Conservation (phyloP, 345 rosid species). For the Eutrema japonicum region DNA sequence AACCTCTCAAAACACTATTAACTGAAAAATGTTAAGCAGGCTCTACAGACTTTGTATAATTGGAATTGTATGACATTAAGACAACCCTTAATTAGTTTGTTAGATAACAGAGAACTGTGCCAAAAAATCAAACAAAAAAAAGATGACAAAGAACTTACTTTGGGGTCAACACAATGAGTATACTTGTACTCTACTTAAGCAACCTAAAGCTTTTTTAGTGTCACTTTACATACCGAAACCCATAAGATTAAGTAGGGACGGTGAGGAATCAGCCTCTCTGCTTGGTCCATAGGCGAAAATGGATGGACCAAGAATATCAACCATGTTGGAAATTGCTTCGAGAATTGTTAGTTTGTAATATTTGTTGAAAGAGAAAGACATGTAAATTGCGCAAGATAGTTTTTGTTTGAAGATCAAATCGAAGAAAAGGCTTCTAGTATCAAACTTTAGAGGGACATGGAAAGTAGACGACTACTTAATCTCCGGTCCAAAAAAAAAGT, state of each 20-base stretch:
- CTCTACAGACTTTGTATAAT: background rate
- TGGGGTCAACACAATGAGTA: background rate
- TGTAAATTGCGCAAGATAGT: background rate
- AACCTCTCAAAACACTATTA: constrained; percentile 1
- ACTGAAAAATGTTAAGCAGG: background rate
- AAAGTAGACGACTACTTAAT: background rate
- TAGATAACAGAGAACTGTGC: background rate
- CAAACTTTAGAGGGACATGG: background rate
- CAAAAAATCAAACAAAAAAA: background rate
- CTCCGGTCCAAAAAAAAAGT: background rate
- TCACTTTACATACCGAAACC: too few species aligned
- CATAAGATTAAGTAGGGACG: too few species aligned
- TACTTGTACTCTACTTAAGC: background rate
- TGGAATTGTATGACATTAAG: background rate
- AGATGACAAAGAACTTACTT: background rate
- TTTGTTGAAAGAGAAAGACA: background rate
- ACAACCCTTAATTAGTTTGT: background rate
- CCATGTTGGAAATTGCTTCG: background rate
- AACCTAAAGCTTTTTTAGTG: too few species aligned
- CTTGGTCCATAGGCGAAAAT: background rate
- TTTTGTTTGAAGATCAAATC: background rate
- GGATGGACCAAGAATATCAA: background rate
- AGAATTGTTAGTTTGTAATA: background rate
- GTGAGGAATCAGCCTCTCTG: background rate
- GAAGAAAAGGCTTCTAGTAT: background rate